phyloP scores from a whole-genome alignment of 2,329 filamentous ascomycete species.

The Nigrograna mackinnonii region DNA sequence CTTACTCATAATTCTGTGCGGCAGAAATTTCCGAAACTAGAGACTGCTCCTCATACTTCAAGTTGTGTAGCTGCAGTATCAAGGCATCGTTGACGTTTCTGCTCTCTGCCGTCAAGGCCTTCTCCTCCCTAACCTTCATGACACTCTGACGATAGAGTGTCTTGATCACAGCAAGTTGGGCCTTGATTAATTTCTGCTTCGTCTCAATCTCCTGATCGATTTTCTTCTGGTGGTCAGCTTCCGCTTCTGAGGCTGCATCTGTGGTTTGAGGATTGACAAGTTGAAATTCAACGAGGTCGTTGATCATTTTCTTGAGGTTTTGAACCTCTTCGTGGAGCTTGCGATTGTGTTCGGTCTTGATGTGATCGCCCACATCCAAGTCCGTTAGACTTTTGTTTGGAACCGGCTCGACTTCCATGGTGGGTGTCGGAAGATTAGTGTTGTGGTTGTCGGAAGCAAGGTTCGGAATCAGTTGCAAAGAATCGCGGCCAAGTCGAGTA shows the following conservation, averaged over 20 bases:
- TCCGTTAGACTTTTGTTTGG: too few relatives aligned
- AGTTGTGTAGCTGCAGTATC: constrained; percentile 90
- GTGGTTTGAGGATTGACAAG: constrained; percentile 24
- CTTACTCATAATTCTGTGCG: constrained; percentile 90
- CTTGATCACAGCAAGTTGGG: constrained; percentile 62
- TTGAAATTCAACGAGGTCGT: constrained; percentile 36
- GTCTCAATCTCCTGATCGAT: constrained; percentile 26
- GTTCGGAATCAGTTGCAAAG: too few relatives aligned
- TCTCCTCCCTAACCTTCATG: constrained; percentile 81
- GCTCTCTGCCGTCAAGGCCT: constrained; percentile 81
- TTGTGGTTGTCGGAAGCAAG: too few relatives aligned
- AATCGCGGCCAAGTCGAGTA: too few relatives aligned
- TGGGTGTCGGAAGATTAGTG: too few relatives aligned
- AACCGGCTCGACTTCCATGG: too few relatives aligned
- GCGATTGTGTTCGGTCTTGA: constrained; percentile 33
- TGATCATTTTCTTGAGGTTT: constrained; percentile 32
- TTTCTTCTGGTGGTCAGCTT: constrained; percentile 27
- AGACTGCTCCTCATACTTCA: constrained; percentile 95
- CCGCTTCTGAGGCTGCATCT: constrained; percentile 20
- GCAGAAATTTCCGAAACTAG: constrained; percentile 86
- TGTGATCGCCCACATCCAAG: constrained; percentile 11
- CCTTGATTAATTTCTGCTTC: constrained; percentile 74
- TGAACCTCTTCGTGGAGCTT: constrained; percentile 33
- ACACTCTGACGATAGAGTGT: constrained; percentile 82
- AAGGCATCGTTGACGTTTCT: constrained; percentile 89